Conservation (phyloP, 495 filamentous ascomycete species). For the Penicillium bialowiezense region DNA sequence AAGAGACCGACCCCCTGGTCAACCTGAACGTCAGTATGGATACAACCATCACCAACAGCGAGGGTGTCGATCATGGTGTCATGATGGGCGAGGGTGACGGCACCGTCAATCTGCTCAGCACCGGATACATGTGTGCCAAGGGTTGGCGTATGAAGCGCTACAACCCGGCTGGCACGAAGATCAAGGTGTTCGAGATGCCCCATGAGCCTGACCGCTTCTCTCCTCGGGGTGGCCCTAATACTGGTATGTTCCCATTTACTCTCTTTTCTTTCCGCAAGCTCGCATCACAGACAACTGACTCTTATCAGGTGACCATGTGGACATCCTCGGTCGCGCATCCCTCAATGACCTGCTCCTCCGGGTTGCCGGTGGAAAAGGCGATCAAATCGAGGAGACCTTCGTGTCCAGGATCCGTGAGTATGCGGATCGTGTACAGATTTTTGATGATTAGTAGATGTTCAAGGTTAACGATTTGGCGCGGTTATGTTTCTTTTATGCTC, state of each 20-base stretch:
- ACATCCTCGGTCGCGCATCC: slow-evolving; percentile 84
- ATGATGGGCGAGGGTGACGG: slow-evolving; percentile 93
- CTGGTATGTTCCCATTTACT: slow-evolving; percentile 47
- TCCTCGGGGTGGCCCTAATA: slow-evolving; percentile 90
- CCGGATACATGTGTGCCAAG: slow-evolving; percentile 93
- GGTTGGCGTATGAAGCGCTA: slow-evolving; percentile 91
- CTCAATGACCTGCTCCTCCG: slow-evolving; percentile 89
- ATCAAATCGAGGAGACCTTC: slow-evolving; percentile 72
- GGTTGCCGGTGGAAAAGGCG: slow-evolving; percentile 84
- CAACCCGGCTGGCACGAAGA: slow-evolving; percentile 77
- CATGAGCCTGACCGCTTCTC: slow-evolving; percentile 93
- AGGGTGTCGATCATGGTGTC: slow-evolving; percentile 78
- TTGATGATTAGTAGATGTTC: slow-evolving; percentile 51
- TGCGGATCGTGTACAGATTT: slow-evolving; percentile 74
- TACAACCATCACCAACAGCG: slow-evolving; percentile 65
- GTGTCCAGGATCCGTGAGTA: slow-evolving; percentile 79
- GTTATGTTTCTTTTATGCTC: neutral
- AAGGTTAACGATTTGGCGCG: neutral
- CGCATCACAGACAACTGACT: slow-evolving; percentile 1
- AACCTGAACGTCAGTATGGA: slow-evolving; percentile 88
- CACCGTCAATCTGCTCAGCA: slow-evolving; percentile 83
- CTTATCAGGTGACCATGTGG: slow-evolving; percentile 78
- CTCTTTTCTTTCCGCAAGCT: neutral
- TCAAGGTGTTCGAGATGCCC: slow-evolving; percentile 91
- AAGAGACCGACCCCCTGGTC: slow-evolving; percentile 60